Percentiles rank a stretch among this genome's conserved stretches.
Evolutionary conservation across 1,284 basidiomycete genomes (phyloP).

Genomic region (Trametes versicolor): DNA sequence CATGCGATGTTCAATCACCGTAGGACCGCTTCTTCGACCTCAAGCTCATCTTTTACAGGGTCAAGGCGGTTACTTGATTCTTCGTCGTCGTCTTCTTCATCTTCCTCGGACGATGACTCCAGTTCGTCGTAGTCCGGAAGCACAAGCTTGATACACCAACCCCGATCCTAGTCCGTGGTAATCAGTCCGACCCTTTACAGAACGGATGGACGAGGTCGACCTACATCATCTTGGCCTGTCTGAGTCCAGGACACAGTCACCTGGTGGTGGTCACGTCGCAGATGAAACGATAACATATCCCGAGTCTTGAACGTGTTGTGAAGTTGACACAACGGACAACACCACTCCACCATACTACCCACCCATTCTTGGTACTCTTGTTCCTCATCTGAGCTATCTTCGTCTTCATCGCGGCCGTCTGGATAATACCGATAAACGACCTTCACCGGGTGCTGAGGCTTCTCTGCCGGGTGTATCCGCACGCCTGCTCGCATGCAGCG

Average conservation of each 20-base stretch:
- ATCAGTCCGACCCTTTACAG: neutral
- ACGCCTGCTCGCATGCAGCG: slow-evolving; percentile 18
- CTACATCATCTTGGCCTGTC: slow-evolving; percentile 31
- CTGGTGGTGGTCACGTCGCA: slow-evolving; percentile 63
- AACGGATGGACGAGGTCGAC: neutral
- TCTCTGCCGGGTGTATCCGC: slow-evolving; percentile 28
- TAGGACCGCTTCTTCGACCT: neutral
- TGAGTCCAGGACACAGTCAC: slow-evolving; percentile 55
- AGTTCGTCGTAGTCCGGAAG: slow-evolving; percentile 31
- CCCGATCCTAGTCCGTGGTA: slow-evolving; percentile 9
- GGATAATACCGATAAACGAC: slow-evolving; percentile 43
- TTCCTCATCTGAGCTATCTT: slow-evolving; percentile 22
- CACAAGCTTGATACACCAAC: slow-evolving; percentile 31
- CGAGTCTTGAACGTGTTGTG: slow-evolving; percentile 58
- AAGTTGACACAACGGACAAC: slow-evolving; percentile 70
- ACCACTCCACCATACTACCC: slow-evolving; percentile 49
- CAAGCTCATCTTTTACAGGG: neutral
- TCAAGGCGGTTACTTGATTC: neutral
- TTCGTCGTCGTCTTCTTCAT: neutral
- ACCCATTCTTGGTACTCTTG: slow-evolving; percentile 30
- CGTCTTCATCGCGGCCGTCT: slow-evolving; percentile 17
- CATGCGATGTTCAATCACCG: neutral
- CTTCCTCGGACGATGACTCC: slow-evolving; percentile 27
- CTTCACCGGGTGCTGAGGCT: slow-evolving; percentile 37
- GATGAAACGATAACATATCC: slow-evolving; percentile 61